Conservation (phyloP, 2,329 filamentous ascomycete species). For the Ampelomyces quisqualis region DNA sequence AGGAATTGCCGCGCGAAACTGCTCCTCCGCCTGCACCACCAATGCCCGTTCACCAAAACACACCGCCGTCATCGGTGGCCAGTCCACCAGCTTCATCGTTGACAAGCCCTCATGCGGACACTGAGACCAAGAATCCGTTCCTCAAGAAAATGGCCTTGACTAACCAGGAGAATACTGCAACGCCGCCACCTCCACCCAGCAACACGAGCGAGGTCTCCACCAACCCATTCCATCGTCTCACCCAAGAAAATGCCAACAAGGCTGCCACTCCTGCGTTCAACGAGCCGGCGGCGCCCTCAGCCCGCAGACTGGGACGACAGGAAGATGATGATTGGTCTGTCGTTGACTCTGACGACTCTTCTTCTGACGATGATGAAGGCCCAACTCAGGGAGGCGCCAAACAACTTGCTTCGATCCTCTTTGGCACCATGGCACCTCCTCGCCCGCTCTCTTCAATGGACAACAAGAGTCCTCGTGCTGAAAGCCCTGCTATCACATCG, state of each 20-base stretch:
- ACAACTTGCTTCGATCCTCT: slow-evolving; percentile 89
- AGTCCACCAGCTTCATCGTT: slow-evolving; percentile 53
- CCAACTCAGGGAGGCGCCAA: slow-evolving; percentile 82
- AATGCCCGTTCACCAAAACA: slow-evolving; percentile 40
- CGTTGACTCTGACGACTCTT: slow-evolving; percentile 74
- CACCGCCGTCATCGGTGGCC: slow-evolving; percentile 51
- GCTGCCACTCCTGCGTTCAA: slow-evolving; percentile 43
- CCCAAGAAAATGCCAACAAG: slow-evolving; percentile 60
- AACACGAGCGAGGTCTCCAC: slow-evolving; percentile 61
- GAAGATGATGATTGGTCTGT: slow-evolving; percentile 79
- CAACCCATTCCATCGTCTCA: slow-evolving; percentile 92
- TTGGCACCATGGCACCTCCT: slow-evolving; percentile 94
- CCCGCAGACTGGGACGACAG: slow-evolving; percentile 58
- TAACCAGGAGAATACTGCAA: slow-evolving; percentile 54
- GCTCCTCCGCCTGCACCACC: slow-evolving; percentile 52
- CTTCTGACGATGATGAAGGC: slow-evolving; percentile 68
- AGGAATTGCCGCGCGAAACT: slow-evolving; percentile 50
- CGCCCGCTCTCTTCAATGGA: slow-evolving; percentile 82
- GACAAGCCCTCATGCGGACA: slow-evolving; percentile 57
- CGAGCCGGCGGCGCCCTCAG: slow-evolving; percentile 52
- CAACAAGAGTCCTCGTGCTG: slow-evolving; percentile 57
- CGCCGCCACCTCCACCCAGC: slow-evolving; percentile 45
- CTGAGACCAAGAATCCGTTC: slow-evolving; percentile 92
- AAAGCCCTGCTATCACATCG: slow-evolving; percentile 47
- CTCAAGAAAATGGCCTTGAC: slow-evolving; percentile 82